phyloP scores from a whole-genome alignment of 176 grass and related monocot genomes.

The Elymus sibiricus region DNA sequence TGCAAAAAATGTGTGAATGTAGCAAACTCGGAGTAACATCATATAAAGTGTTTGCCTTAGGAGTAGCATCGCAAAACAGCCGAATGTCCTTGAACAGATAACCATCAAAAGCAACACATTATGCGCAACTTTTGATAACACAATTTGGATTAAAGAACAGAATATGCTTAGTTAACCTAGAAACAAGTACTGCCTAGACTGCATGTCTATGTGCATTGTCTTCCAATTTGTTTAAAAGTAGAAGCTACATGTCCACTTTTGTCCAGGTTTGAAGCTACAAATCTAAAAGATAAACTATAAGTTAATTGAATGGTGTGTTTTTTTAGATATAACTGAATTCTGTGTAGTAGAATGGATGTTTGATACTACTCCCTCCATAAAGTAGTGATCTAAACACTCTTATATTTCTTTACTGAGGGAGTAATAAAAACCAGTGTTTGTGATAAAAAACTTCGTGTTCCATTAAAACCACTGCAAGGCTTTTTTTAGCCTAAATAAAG shows the following conservation, averaged over 20 bases:
- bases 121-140: not conserved
- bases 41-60: not conserved
- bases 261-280: conserved; percentile 6
- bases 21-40: too few relatives aligned
- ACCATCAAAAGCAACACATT: not conserved
- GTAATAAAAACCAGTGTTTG: not conserved
- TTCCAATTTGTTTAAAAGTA: not conserved
- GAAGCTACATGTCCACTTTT: not conserved
- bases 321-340: not conserved
- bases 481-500: not conserved
- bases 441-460: not conserved
- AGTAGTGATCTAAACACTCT: too few relatives aligned
- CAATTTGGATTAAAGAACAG: not conserved
- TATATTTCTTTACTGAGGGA: too few relatives aligned
- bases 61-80: not conserved
- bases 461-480: not conserved
- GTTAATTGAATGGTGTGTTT: not conserved
- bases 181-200: not conserved
- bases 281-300: not conserved
- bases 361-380: too few relatives aligned
- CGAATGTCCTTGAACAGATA: not conserved
- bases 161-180: not conserved
- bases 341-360: not conserved
- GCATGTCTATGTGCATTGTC: not conserved
- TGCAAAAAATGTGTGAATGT: too few relatives aligned